Evolutionary conservation across 345 rosid genomes (phyloP), one percentile per base, ranked within the genome.

Genomic region (Diplotaxis tenuifolia): DNA sequence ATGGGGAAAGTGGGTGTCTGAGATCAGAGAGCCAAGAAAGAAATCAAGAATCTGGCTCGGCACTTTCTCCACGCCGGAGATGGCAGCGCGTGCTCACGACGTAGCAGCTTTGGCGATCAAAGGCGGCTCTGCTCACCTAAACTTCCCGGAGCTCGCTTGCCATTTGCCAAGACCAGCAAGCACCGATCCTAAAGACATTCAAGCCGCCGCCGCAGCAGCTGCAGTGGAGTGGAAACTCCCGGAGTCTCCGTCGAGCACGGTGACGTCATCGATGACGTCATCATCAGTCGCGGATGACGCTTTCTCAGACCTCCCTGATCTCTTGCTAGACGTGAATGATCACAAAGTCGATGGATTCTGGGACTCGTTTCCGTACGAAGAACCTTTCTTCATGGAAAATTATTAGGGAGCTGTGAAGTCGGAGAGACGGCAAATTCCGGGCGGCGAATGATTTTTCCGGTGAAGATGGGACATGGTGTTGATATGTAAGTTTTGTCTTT

Each of bases 1-100:
- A 81, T 90, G 96, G 98, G 98, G 98, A 1, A 90, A 87, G 81
- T 93, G 96, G 98, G 98, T 93, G 57, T 91, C 96, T 0, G 98
- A 93, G 72, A 93, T 91, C 55, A 80, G 98, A 52, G 91, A 93
- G 72, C 97, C 98, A 1, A 84, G 82, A 82, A 93, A 91, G 82
- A 93, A 93, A 73, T 91, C 97, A 9, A 88, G 98, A 72, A 93
- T 93, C 15, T 93, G 98, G 98, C 81, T 93, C 0, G 98, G 98
- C 1, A 89, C 97, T 34, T 93, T 86, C 81, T 76, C 89, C 0
- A 90, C 96, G 1, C 76, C 98, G 15, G 98, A 93, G 84, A 93
- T 93, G 98, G 98, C 97, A 2, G 97, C 98, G 70, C 85, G 97
- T 74, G 98, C 97, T 1, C 98, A 93, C 22, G 98, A 93, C 54